Evolutionary conservation across 2,329 filamentous ascomycete species (phyloP).

Genomic region (Colletotrichum gigasporum): DNA sequence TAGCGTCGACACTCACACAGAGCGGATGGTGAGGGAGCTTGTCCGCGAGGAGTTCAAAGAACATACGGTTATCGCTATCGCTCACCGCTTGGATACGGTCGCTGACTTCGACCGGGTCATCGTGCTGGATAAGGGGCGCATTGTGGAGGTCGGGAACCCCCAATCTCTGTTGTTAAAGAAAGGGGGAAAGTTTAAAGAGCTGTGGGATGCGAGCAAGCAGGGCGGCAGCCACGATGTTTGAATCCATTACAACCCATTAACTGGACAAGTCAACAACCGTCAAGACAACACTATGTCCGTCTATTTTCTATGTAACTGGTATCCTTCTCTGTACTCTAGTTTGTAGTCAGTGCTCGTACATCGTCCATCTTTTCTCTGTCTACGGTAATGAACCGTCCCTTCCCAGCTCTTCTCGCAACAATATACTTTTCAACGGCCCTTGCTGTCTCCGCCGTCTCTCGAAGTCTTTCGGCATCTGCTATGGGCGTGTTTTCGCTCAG

Average conservation of each 20-base stretch:
- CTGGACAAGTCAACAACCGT: too few relatives aligned
- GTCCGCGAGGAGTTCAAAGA: constrained; percentile 41
- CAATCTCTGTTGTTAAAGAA: constrained; percentile 8
- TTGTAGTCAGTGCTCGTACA: background rate
- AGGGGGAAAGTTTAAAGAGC: constrained; percentile 17
- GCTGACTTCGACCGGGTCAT: constrained; percentile 42
- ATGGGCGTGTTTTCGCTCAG: constrained; percentile 44
- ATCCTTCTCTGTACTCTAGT: background rate
- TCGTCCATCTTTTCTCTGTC: constrained; percentile 47
- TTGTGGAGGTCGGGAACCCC: constrained; percentile 26
- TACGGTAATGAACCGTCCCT: constrained; percentile 59
- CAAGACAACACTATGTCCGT: too few relatives aligned
- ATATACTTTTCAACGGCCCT: constrained; percentile 58
- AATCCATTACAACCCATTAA: too few relatives aligned
- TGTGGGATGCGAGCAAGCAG: constrained; percentile 20
- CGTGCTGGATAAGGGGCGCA: constrained; percentile 30
- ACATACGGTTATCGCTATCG: constrained; percentile 63
- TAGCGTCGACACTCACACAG: constrained; percentile 45
- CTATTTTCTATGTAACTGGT: background rate
- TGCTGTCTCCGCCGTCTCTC: constrained; percentile 49
- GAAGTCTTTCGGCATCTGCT: constrained; percentile 44
- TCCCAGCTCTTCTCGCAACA: constrained; percentile 54
- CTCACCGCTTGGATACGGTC: constrained; percentile 54
- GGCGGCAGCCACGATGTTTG: background rate
- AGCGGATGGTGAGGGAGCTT: constrained; percentile 42